Percentiles rank a stretch among this genome's conserved stretches.
Conservation (phyloP, 1,284 basidiomycete species). For the Meripilus lineatus region DNA sequence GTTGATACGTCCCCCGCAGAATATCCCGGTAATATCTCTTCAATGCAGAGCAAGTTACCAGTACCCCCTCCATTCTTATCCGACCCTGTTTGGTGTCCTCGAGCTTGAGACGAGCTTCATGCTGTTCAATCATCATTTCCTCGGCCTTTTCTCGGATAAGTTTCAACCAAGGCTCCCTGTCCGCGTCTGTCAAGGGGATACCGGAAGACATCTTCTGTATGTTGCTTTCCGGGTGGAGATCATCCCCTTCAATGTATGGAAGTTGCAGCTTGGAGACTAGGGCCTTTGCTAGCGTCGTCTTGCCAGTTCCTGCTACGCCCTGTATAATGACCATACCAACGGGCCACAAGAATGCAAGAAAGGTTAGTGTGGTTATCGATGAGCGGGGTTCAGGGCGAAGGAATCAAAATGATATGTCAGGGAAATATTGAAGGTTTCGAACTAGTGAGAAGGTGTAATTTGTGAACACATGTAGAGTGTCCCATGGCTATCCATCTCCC, state of each 20-base stretch:
- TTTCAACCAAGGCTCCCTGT: constrained; percentile 85
- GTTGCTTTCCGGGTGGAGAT: constrained; percentile 79
- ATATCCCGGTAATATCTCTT: constrained; percentile 80
- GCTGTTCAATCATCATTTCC: constrained; percentile 27
- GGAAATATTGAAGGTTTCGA: no score
- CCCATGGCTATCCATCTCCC: no score
- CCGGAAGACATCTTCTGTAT: constrained; percentile 87
- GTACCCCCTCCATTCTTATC: constrained; percentile 39
- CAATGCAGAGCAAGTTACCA: constrained; percentile 87
- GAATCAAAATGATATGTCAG: no score
- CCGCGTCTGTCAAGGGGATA: constrained; percentile 74
- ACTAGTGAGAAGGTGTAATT: no score
- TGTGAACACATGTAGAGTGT: no score
- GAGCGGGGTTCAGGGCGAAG: no score
- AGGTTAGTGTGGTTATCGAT: no score
- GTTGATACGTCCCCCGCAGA: constrained; percentile 52
- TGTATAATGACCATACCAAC: no score
- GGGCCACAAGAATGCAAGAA: no score
- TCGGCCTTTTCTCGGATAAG: constrained; percentile 67
- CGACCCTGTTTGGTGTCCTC: constrained; percentile 4
- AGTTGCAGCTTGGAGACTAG: constrained; percentile 57
- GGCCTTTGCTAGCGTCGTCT: constrained; percentile 76
- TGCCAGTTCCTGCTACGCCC: constrained; percentile 84
- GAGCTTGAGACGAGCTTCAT: constrained; percentile 1
- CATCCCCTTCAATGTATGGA: constrained; percentile 88